Percentiles rank a stretch among this genome's conserved stretches.
phyloP scores from a whole-genome alignment of 306 rosid genomes.

The Cucumis hystrix region DNA sequence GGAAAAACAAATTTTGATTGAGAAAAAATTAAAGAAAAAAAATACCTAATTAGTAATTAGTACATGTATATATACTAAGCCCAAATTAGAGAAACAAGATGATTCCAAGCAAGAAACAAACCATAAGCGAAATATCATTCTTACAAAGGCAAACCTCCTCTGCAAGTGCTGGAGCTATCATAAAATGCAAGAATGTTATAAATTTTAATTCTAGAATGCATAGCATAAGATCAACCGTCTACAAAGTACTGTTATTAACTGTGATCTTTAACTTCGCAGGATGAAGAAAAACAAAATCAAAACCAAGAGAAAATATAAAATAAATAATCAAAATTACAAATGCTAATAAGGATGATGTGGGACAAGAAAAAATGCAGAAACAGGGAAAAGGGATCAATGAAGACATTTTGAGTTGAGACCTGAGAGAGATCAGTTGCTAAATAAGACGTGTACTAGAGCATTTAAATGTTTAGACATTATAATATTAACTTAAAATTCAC shows the following conservation, averaged over 20 bases:
- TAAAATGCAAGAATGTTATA: not conserved
- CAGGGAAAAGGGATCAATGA: not conserved
- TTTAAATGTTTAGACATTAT: not conserved
- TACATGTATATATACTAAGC: not conserved
- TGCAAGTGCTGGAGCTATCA: not conserved
- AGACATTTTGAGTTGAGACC: not conserved
- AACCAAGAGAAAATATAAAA: not conserved
- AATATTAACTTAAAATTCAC: not conserved
- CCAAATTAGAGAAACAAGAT: not conserved
- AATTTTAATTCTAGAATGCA: not conserved
- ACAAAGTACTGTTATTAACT: not conserved
- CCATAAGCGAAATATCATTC: not conserved
- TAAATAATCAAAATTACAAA: not conserved
- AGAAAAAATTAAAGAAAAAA: not conserved
- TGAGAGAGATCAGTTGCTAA: not conserved
- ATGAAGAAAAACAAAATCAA: not conserved
- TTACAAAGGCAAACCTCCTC: not conserved
- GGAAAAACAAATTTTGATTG: not conserved
- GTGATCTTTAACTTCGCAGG: not conserved
- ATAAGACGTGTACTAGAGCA: not conserved
- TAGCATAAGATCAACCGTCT: not conserved
- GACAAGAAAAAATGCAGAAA: not conserved
- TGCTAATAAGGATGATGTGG: not conserved
- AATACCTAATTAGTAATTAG: not conserved
- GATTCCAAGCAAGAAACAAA: not conserved